Base-by-base conservation (phyloP, 1,284 basidiomycete genomes). In the Rhodotorula sp. region DNA sequence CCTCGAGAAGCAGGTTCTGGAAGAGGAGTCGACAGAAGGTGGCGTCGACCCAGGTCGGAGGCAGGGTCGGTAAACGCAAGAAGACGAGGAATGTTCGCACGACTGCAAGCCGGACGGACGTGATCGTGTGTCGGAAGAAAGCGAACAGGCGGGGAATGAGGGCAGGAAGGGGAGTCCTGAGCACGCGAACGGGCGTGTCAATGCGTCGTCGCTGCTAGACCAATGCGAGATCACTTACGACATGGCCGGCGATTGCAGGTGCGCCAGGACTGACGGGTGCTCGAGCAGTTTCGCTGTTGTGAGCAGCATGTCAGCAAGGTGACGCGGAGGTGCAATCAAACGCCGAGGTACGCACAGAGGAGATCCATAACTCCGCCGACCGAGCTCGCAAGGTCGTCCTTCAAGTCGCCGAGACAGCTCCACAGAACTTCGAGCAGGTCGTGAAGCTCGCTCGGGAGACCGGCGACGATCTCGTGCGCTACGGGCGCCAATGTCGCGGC, bases 361-460 rank as follows among this genome's bases (percentile, higher is more conserved):
- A 99, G 85, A 80, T 98, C 94, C 97, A 99, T 99, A 43, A 99
- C 93, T 26, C 91, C 90, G 29, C 93, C 95, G 34, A 97, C 93
- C 78, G 94, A 97, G 72, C 94, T 98, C 71, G 94, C 94, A 4
- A 99, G 84, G 79, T 99, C 97, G 81, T 99, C 97, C 79, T 94
- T 95, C 86, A 96, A 93, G 75, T 93, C 91, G 57, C 88, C 87
- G 29, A 99, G 84, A 79, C 95, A 97, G 73, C 87, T 87, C 94
- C 96, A 99, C 5, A 99, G 83, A 10, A 96, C 91, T 21, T 90
- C 85, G 61, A 99, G 84, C 3, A 97, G 84, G 43, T 88, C 88
- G 65, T 89, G 87, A 1, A 79, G 65, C 60, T 80, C 74, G 12
- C 64, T 72, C 0, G 92, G 89, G 7, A 97, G 82, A 72, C 88